A percentile compares a stretch with the other conserved stretches of the same genome.
Conservation (phyloP, 176 grass and related monocot genomes). For the Carex kokanica region DNA sequence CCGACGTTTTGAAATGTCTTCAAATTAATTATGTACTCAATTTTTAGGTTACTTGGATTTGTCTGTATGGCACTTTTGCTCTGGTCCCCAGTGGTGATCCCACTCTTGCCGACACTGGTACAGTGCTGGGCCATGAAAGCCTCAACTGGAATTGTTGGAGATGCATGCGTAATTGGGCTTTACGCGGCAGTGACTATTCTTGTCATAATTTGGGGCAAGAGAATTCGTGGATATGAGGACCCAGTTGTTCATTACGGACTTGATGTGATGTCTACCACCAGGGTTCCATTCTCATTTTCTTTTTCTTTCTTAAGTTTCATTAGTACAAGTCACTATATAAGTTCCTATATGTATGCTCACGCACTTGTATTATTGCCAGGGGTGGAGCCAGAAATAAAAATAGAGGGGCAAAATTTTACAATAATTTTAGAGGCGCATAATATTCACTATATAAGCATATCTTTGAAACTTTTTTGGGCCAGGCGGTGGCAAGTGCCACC, state of each 20-base stretch:
- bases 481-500: too few species aligned
- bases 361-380: background rate
- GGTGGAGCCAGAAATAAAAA: too few species aligned
- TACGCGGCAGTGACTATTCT: conserved; percentile 71
- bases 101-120: conserved; percentile 73
- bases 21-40: background rate
- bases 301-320: conserved; percentile 17
- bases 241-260: conserved; percentile 87
- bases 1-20: background rate
- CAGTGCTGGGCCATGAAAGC: conserved; percentile 72
- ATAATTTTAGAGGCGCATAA: too few species aligned
- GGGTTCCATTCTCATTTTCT: conserved; percentile 37
- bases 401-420: too few species aligned
- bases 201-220: conserved; percentile 91
- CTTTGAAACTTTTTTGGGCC: too few species aligned
- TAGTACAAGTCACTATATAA: conserved; percentile 14
- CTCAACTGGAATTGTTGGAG: conserved; percentile 62
- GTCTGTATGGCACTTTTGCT: conserved; percentile 75
- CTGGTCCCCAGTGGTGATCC: conserved; percentile 92
- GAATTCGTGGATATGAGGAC: conserved; percentile 75
- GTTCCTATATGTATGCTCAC: background rate
- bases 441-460: too few species aligned
- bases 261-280: conserved; percentile 46
- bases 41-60: conserved; percentile 71
- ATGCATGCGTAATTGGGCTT: conserved; percentile 67